A percentile compares a stretch with the other conserved stretches of the same genome.
Conservation (phyloP, 2,329 filamentous ascomycete genomes). For the Aureobasidium melanogenum region DNA sequence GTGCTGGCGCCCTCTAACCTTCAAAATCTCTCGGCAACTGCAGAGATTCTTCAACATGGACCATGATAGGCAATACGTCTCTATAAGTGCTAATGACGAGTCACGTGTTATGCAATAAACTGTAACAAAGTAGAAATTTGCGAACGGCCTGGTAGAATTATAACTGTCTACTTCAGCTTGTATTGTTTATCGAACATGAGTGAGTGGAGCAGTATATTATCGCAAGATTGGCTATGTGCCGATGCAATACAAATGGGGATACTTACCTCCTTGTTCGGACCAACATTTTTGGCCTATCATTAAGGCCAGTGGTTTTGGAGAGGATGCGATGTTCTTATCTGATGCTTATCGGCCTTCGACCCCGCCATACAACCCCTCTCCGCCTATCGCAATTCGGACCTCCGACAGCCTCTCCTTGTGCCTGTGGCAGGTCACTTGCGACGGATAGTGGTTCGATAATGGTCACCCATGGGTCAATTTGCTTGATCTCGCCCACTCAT, state of each 20-base stretch:
- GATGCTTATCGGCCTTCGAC: neutral
- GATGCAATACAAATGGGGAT: neutral
- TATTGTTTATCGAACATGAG: neutral
- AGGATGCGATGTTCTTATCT: neutral
- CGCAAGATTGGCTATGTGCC: neutral
- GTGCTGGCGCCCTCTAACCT: neutral
- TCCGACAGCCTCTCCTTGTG: neutral
- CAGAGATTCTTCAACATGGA: conserved; percentile 7
- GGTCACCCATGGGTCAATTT: no score
- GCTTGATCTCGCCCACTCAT: neutral
- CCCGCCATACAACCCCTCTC: neutral
- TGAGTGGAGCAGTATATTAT: neutral
- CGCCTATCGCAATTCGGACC: neutral
- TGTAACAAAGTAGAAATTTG: no score
- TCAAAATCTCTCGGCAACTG: conserved; percentile 21
- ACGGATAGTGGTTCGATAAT: no score
- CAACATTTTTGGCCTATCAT: neutral
- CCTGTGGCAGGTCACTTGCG: neutral
- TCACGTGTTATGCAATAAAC: no score
- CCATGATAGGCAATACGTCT: neutral
- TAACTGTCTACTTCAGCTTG: neutral
- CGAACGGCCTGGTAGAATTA: neutral
- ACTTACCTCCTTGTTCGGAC: neutral
- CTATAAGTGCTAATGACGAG: no score
- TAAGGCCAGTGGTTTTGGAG: no score